A percentile compares a stretch with the other conserved stretches of the same genome.
phyloP scores from a whole-genome alignment of 208 protist species.

The Trypanosomatidae sp. region DNA sequence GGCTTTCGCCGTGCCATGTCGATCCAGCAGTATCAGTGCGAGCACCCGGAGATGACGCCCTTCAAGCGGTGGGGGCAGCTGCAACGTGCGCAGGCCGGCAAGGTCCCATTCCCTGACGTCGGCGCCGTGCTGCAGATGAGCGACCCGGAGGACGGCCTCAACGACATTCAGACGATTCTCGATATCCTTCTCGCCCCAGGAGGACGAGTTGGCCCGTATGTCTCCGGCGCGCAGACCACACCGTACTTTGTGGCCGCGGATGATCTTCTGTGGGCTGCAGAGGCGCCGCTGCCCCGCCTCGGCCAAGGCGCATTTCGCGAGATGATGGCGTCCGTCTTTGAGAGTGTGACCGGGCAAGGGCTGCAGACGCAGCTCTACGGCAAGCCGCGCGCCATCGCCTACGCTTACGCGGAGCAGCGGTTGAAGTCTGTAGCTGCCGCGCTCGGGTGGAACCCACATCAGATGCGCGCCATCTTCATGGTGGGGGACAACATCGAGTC shows the following conservation, averaged over 20 bases:
- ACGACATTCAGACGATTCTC: constrained; percentile 76
- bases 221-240: constrained; percentile 62
- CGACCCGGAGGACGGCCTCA: constrained; percentile 77
- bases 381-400: constrained; percentile 85
- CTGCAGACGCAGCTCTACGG: constrained; percentile 74
- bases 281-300: constrained; percentile 74
- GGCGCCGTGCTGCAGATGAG: constrained; percentile 71
- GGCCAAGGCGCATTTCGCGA: constrained; percentile 78
- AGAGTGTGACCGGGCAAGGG: constrained; percentile 70
- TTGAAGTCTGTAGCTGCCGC: constrained; percentile 31
- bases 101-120: constrained; percentile 48
- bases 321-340: constrained; percentile 78
- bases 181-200: constrained; percentile 64
- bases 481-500: constrained; percentile 89
- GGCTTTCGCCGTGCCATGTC: constrained; percentile 75
- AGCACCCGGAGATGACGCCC: constrained; percentile 75
- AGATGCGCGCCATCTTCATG: constrained; percentile 78
- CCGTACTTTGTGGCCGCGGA: constrained; percentile 73
- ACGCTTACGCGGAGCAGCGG: constrained; percentile 69
- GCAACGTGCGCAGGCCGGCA: constrained; percentile 14
- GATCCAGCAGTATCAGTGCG: constrained; percentile 66
- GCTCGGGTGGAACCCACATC: constrained; percentile 63
- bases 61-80: constrained; percentile 66
- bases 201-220: constrained; percentile 48
- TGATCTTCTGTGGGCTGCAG: constrained; percentile 76